A percentile compares a stretch with the other conserved stretches of the same genome.
Evolutionary conservation across 2,329 filamentous ascomycete genomes (phyloP).

Genomic region (Endothia cerciana): DNA sequence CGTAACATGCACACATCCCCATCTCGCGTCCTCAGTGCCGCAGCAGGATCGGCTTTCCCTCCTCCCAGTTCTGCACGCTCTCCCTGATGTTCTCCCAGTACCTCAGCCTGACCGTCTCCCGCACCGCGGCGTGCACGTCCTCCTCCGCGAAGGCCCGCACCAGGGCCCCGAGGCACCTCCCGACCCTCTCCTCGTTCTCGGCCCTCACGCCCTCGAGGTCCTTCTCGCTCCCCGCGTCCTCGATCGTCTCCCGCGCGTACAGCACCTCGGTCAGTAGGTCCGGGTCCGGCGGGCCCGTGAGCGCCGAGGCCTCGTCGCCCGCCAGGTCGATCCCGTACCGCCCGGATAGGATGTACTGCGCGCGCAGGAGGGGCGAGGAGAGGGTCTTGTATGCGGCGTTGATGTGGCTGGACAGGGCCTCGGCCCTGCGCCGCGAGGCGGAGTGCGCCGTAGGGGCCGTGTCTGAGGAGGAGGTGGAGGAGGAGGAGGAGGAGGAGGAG

Average conservation of each 20-base stretch:
- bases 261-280: conserved; percentile 78
- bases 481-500: conserved; percentile 14
- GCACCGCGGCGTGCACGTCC: conserved; percentile 67
- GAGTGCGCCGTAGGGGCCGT: conserved; percentile 18
- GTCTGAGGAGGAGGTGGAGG: conserved; percentile 10
- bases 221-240: conserved; percentile 69
- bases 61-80: conserved; percentile 82
- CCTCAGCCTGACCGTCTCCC: conserved; percentile 75
- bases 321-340: conserved; percentile 76
- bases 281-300: conserved; percentile 59
- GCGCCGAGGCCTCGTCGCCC: conserved; percentile 73
- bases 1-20: background rate
- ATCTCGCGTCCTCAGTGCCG: conserved; percentile 48
- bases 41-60: conserved; percentile 64
- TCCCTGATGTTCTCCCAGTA: conserved; percentile 92
- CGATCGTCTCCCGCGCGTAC: conserved; percentile 76
- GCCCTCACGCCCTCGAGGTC: conserved; percentile 62
- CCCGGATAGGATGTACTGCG: conserved; percentile 81
- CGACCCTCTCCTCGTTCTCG: conserved; percentile 71
- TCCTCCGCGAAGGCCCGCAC: conserved; percentile 68
- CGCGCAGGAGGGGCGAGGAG: conserved; percentile 73
- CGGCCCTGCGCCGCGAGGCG: conserved; percentile 55
- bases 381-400: conserved; percentile 93
- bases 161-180: conserved; percentile 63
- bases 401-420: conserved; percentile 79